Evolutionary conservation across 176 grass and related monocot genomes (phyloP).

Genomic region (Puccinellia tenuiflora): DNA sequence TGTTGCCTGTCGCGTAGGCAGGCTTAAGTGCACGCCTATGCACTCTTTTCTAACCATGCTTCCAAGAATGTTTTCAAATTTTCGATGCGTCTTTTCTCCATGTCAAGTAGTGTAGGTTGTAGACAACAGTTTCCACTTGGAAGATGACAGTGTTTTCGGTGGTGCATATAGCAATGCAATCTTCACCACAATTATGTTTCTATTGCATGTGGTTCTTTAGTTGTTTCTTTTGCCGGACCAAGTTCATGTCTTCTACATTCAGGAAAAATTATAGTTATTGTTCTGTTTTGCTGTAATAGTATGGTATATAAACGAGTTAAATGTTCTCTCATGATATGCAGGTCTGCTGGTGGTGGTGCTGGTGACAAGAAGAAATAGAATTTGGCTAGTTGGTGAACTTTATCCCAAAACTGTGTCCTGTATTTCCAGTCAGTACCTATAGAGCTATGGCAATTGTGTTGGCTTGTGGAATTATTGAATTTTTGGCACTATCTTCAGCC

Average conservation of each 20-base stretch:
- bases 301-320: not conserved
- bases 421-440: not conserved
- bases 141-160: not conserved
- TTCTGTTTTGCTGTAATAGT: not conserved
- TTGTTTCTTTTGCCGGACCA: not conserved
- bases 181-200: not conserved
- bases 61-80: not conserved
- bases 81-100: not conserved
- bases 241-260: not conserved
- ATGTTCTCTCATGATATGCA: not conserved
- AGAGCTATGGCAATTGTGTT: not conserved
- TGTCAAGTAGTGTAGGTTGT: not conserved
- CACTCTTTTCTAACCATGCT: not conserved
- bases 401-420: not conserved
- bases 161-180: not conserved
- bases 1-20: not conserved
- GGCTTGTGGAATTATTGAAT: not conserved
- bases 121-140: not conserved
- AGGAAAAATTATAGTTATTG: not conserved
- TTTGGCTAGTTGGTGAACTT: not conserved
- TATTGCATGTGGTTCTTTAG: not conserved
- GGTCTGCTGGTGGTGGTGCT: slow-evolving; percentile 12
- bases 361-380: slow-evolving; percentile 12
- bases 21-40: not conserved
- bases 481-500: not conserved